phyloP scores from a whole-genome alignment of 108 stramenopile species.

The Hondaea fermentalgiana region DNA sequence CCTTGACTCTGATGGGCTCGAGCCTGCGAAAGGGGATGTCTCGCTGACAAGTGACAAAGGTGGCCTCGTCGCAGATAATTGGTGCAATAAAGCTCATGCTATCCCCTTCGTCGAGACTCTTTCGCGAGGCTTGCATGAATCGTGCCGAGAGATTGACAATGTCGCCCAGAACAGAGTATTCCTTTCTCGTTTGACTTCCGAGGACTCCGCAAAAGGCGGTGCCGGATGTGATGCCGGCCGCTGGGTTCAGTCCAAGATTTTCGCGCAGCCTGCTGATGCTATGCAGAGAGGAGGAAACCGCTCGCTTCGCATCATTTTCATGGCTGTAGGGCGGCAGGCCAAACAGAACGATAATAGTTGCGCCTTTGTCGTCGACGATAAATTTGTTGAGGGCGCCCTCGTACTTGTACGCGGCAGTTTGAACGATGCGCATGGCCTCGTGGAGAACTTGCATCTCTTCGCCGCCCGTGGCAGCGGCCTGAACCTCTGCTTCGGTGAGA shows the following conservation, averaged over 20 bases:
- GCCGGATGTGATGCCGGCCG: slow-evolving; percentile 51
- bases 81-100: slow-evolving; percentile 9
- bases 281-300: slow-evolving; percentile 38
- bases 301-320: slow-evolving; percentile 45
- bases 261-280: slow-evolving; percentile 33
- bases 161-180: slow-evolving; percentile 57
- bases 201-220: slow-evolving; percentile 56
- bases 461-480: slow-evolving; percentile 44
- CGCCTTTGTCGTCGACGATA: slow-evolving; percentile 60
- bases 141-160: slow-evolving; percentile 52
- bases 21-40: slow-evolving; percentile 34
- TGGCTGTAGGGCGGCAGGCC: slow-evolving; percentile 48
- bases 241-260: slow-evolving; percentile 34
- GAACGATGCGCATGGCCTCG: slow-evolving; percentile 35
- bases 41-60: neutral
- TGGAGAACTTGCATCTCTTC: slow-evolving; percentile 47
- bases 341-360: slow-evolving; percentile 52
- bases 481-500: slow-evolving; percentile 37
- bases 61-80: neutral
- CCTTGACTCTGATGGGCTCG: slow-evolving; percentile 44
- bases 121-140: slow-evolving; percentile 40
- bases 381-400: slow-evolving; percentile 56
- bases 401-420: slow-evolving; percentile 45
- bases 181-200: slow-evolving; percentile 40
- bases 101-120: neutral